phyloP scores from a whole-genome alignment of 495 filamentous ascomycete genomes.

The Aspergillus ostianus region DNA sequence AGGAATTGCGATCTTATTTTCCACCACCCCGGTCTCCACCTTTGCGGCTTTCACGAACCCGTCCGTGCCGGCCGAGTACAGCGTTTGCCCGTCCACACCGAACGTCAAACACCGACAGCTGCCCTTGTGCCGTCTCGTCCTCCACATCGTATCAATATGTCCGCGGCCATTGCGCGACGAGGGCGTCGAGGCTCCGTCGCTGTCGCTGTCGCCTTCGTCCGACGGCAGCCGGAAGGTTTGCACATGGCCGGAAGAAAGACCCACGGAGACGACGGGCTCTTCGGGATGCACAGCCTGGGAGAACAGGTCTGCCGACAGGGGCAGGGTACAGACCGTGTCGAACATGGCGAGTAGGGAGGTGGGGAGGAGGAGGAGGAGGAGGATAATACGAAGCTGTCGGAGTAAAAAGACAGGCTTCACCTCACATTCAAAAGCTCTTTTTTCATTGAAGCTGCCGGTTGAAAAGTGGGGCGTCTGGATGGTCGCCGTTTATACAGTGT shows the following conservation, averaged over 20 bases:
- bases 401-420: not conserved
- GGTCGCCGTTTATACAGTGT: not conserved
- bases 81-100: constrained; percentile 66
- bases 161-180: constrained; percentile 59
- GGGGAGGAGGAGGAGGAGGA: not conserved
- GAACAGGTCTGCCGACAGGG: constrained; percentile 85
- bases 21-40: constrained; percentile 74
- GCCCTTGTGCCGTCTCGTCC: constrained; percentile 85
- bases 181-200: constrained; percentile 44
- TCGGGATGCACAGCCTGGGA: constrained; percentile 81
- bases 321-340: constrained; percentile 86
- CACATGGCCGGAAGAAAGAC: constrained; percentile 82
- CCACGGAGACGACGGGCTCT: constrained; percentile 79
- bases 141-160: constrained; percentile 80
- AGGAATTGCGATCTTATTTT: constrained; percentile 64
- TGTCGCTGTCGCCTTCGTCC: constrained; percentile 43
- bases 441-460: constrained; percentile 9
- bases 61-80: constrained; percentile 91
- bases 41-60: constrained; percentile 84
- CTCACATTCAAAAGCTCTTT: not conserved
- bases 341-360: constrained; percentile 51
- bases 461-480: not conserved
- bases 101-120: constrained; percentile 81
- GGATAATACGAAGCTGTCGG: not conserved
- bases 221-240: constrained; percentile 77